phyloP scores from a whole-genome alignment of 345 rosid species.

The Sonneratia caseolaris region DNA sequence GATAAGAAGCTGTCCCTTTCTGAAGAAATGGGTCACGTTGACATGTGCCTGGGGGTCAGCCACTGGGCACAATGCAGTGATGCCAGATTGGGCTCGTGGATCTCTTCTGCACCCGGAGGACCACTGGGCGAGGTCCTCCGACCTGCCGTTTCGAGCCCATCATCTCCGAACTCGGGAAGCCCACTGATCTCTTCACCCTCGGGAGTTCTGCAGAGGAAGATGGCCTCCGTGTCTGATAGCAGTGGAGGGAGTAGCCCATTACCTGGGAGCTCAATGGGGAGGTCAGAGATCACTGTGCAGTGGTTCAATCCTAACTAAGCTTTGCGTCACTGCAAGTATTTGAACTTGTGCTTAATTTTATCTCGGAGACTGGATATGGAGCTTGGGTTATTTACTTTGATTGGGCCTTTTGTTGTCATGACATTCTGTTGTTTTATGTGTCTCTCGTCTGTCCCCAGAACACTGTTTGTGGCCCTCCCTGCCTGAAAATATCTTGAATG shows the following conservation, averaged over 20 bases:
- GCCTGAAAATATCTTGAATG: constrained; percentile 1
- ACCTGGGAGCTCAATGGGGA: constrained; percentile 19
- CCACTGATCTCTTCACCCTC: constrained; percentile 42
- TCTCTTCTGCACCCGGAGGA: constrained; percentile 45
- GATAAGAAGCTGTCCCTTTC: constrained; percentile 29
- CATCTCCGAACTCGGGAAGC: constrained; percentile 12
- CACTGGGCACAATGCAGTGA: constrained; percentile 21
- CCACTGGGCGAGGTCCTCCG: constrained; percentile 68
- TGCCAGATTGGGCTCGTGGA: constrained; percentile 25
- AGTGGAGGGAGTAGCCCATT: constrained; percentile 44
- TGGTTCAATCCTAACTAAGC: constrained; percentile 26
- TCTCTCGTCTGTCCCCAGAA: background rate
- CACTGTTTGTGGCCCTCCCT: background rate
- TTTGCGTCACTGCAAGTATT: background rate
- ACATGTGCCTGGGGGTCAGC: constrained; percentile 26
- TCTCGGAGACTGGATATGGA: background rate
- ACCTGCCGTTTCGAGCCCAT: constrained; percentile 19
- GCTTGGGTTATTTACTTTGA: background rate
- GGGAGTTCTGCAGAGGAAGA: constrained; percentile 37
- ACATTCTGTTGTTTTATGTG: constrained; percentile 2
- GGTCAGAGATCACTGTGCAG: constrained; percentile 25
- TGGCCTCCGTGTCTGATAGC: constrained; percentile 53
- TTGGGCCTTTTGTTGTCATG: background rate
- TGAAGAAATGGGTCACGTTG: constrained; percentile 29
- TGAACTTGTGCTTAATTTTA: background rate